Conservation (phyloP, 1,284 basidiomycete species). For the Puccinia coronata region DNA sequence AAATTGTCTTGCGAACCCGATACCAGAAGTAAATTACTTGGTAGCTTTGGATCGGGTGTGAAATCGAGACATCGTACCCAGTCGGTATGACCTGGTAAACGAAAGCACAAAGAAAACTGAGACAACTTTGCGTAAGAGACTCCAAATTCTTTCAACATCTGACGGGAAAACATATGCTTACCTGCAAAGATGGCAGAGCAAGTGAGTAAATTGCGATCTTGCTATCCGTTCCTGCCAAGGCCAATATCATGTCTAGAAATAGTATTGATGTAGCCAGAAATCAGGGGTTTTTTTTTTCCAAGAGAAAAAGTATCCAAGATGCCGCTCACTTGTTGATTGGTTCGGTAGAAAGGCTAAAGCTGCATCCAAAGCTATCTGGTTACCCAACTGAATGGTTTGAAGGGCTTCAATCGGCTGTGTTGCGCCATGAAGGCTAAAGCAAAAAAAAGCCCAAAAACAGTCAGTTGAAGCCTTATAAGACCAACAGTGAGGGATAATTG, state of each 20-base stretch:
- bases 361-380: slow-evolving; percentile 73
- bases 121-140: neutral
- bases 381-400: slow-evolving; percentile 68
- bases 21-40: slow-evolving; percentile 67
- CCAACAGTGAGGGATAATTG: neutral
- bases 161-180: neutral
- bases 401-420: slow-evolving; percentile 57
- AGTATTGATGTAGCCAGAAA: neutral
- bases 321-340: slow-evolving; percentile 64
- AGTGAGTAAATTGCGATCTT: slow-evolving; percentile 74
- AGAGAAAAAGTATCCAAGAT: slow-evolving; percentile 50
- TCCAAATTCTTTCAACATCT: neutral
- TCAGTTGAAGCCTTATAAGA: neutral
- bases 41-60: slow-evolving; percentile 59
- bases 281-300: no score
- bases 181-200: slow-evolving; percentile 62
- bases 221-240: slow-evolving; percentile 73
- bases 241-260: slow-evolving; percentile 69
- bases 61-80: slow-evolving; percentile 83
- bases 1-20: slow-evolving; percentile 91
- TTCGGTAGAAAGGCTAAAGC: slow-evolving; percentile 69
- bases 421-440: neutral
- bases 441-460: neutral
- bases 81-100: slow-evolving; percentile 85
- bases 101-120: slow-evolving; percentile 51